Evolutionary conservation across 176 grass and related monocot genomes (phyloP), one percentile per base, ranked within the genome.

Genomic region (Tillandsia leiboldiana): DNA sequence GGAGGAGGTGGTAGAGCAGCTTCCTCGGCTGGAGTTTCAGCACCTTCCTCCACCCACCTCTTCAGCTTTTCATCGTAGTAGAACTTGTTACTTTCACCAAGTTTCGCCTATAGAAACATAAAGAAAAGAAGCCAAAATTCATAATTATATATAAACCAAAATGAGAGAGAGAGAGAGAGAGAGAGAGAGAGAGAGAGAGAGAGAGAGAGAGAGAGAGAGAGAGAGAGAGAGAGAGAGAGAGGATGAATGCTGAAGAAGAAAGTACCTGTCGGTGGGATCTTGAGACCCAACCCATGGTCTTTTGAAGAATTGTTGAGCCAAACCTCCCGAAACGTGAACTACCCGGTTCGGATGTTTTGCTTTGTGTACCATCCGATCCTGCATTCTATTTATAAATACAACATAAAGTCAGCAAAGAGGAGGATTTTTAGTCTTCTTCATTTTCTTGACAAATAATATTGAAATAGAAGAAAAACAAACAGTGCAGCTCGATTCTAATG

Each of bases 21-120:
- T 48, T 88, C 92, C 73, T 83, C 88, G 0, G 81, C 81, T 65
- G 84, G 87, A 83, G 83, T 70, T 14, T 69, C 89, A 73, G 87
- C 80, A 74, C 94, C 94, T 83, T 99, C 87, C 78, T 99, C 89
- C 49, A 99, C 94, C 94, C 94, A 99, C 72, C 82, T 88, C 77
- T 93, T 99, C 57, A 99, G 70, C 52, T 93, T 90, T 47, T 88
- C 94, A 26, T 99, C 87, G 57, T 99, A 99, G 75, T 99, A 99
- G 69, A 99, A 99, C 81, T 87, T 99, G 69, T 99, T 99, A 57
- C 79, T 73, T 27, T 99, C 79, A 66, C 94, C 94, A 65, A 99
- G 81, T 73, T 93, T 99, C 65, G 90, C 94, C 94, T 99, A 82
- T 49, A 50, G 53, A 71, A 54, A 49, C 73, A 57, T 79, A 64